A percentile compares a stretch with the other conserved stretches of the same genome.
Conservation (phyloP, 148 eudicot species). For the Dysphania ambrosioides region DNA sequence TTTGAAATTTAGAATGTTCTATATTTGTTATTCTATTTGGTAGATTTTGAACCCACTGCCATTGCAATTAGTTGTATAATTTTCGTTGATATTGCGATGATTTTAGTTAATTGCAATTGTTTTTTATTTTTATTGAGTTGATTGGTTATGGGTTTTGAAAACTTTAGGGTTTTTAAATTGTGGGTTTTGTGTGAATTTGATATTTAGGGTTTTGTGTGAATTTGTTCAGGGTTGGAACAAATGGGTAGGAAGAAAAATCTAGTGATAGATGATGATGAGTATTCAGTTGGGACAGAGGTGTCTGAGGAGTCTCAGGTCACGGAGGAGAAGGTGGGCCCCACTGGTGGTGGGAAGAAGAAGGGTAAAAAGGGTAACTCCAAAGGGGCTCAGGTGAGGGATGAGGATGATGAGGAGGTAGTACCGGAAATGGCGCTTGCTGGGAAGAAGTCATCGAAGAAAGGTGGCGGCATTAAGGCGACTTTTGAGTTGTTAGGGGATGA, state of each 20-base stretch:
- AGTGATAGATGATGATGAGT: constrained; percentile 77
- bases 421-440: constrained; percentile 37
- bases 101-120: neutral
- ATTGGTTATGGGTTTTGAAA: neutral
- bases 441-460: constrained; percentile 51
- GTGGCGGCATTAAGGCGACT: constrained; percentile 33
- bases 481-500: constrained; percentile 61
- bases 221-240: neutral
- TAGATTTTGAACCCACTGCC: no score
- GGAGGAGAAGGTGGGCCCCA: constrained; percentile 42
- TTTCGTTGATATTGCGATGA: neutral
- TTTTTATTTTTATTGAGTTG: neutral
- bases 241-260: constrained; percentile 51
- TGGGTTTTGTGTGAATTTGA: no score
- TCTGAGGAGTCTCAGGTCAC: constrained; percentile 42
- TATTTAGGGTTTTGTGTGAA: neutral
- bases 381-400: constrained; percentile 28
- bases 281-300: constrained; percentile 50
- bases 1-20: no score
- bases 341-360: constrained; percentile 45
- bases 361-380: constrained; percentile 59
- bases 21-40: no score
- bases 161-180: no score
- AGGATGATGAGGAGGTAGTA: constrained; percentile 26
- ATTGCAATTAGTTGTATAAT: no score